Conservation (phyloP, 2,329 filamentous ascomycete species). For the Rhytidhysteron rufulum region DNA sequence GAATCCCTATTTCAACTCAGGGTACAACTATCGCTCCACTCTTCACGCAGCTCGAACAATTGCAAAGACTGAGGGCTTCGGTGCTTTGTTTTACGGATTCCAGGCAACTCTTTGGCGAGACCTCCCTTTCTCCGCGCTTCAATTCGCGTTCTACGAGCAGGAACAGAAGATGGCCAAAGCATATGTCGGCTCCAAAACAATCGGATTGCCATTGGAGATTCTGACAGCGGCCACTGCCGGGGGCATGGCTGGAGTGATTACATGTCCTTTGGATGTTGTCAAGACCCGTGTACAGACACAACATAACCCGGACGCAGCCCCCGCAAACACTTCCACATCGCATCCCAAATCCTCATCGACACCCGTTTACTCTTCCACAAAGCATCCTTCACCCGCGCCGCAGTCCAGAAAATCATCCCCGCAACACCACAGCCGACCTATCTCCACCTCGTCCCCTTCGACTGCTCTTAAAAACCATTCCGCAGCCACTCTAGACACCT, state of each 20-base stretch:
- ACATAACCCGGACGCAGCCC: slow-evolving; percentile 55
- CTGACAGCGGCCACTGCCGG: slow-evolving; percentile 86
- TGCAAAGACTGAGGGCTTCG: slow-evolving; percentile 72
- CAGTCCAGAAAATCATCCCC: slow-evolving; percentile 21
- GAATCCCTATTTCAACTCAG: slow-evolving; percentile 88
- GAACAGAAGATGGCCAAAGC: slow-evolving; percentile 76
- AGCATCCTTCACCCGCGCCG: slow-evolving; percentile 23
- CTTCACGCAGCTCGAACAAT: slow-evolving; percentile 83
- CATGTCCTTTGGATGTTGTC: slow-evolving; percentile 93
- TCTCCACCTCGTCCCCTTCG: slow-evolving; percentile 86
- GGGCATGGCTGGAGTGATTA: slow-evolving; percentile 88
- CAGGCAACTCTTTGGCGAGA: slow-evolving; percentile 93
- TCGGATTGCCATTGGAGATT: slow-evolving; percentile 81
- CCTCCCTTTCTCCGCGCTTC: slow-evolving; percentile 89
- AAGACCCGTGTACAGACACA: slow-evolving; percentile 97
- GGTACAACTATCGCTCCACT: slow-evolving; percentile 92
- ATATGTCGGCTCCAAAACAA: slow-evolving; percentile 76
- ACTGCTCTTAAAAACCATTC: slow-evolving; percentile 78
- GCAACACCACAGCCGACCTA: slow-evolving; percentile 60
- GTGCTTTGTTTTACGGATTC: slow-evolving; percentile 92
- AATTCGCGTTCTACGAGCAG: slow-evolving; percentile 98
- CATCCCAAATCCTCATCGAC: slow-evolving; percentile 9
- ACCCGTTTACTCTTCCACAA: slow-evolving; percentile 11
- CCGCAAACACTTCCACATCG: background rate
- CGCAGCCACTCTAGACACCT: slow-evolving; percentile 78